A percentile compares a stretch with the other conserved stretches of the same genome.
Conservation (phyloP, 1,284 basidiomycete genomes). For the Anthracocystis panici-leucophaei region DNA sequence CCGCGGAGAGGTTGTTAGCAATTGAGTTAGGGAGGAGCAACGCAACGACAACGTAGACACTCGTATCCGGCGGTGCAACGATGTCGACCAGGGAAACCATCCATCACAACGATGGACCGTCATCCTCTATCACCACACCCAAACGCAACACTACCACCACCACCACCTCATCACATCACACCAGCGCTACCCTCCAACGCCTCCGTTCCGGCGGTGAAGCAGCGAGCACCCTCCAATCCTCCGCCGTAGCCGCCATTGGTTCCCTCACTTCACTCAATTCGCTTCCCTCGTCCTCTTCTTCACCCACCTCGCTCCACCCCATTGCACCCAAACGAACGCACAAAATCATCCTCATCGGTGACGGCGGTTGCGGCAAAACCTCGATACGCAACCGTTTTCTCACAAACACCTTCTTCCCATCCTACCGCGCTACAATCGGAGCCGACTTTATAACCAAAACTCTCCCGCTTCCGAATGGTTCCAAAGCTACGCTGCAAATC, state of each 20-base stretch:
- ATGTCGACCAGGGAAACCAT: constrained; percentile 14
- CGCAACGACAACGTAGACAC: neutral
- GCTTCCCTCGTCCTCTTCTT: constrained; percentile 19
- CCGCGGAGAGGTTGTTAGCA: neutral
- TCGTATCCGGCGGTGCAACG: neutral
- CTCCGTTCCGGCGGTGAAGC: constrained; percentile 10
- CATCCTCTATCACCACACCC: constrained; percentile 7
- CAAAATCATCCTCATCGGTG: constrained; percentile 65
- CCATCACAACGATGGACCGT: neutral
- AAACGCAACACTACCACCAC: neutral
- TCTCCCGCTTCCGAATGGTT: constrained; percentile 33
- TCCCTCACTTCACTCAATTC: constrained; percentile 16
- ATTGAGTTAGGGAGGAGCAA: neutral
- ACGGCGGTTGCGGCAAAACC: constrained; percentile 58
- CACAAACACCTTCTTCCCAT: constrained; percentile 40
- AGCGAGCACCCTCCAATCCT: constrained; percentile 23
- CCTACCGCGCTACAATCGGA: constrained; percentile 62
- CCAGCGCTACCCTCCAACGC: constrained; percentile 15
- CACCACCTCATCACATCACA: neutral
- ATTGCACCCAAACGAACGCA: constrained; percentile 38
- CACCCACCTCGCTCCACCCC: constrained; percentile 25
- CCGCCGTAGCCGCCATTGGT: constrained; percentile 31
- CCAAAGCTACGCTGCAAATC: constrained; percentile 47
- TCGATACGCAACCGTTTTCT: constrained; percentile 55
- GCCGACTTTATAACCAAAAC: constrained; percentile 63